Base-by-base conservation (phyloP, 305 asterid species). In the Fraxinus sp. region DNA sequence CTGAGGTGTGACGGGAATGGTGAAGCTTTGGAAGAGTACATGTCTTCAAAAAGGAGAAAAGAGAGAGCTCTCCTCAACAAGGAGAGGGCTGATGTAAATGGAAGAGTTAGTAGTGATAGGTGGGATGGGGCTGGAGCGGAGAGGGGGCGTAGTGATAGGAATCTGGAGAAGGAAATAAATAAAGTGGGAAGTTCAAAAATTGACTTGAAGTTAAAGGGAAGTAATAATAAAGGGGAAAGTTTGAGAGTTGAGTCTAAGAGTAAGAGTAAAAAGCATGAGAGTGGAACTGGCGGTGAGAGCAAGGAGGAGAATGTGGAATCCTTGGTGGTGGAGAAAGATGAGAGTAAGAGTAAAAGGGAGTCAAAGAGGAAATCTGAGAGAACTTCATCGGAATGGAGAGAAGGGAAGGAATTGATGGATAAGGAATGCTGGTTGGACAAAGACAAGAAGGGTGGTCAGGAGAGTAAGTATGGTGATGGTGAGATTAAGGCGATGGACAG, bases 281-380 rank as follows among this genome's bases (percentile, higher is more conserved):
- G 91, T 86, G 92, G 91, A 49, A 80, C 78, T 84, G 77, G 84
- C 3, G 87, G 88, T 79, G 96, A 93, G 78, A 92, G 86, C 84
- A 91, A 89, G 82, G 97, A 93, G 78, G 95, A 88, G 64, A 81
- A 80, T 83, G 83, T 76, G 74, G 83, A 79, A 77, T 82, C 88
- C 5, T 66, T 87, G 36, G 82, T 84, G 76, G 88, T 86, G 89
- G 95, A 90, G 80, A 92, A 91, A 88, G 97, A 91, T 80, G 93
- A 93, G 79, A 72, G 83, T 85, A 91, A 86, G 90, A 89, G 89
- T 77, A 93, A 89, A 85, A 90, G 89, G 77, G 99, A 94, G 83
- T 89, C 95, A 0, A 96, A 89, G 91, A 86, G 95, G 91, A 94
- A 89, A 88, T 89, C 93, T 59, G 99, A 94, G 86, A 92, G 90